Percentiles rank a stretch among this genome's conserved stretches.
Evolutionary conservation across 208 protist genomes (phyloP).

Genomic region (Vickermania ingenoplastis): DNA sequence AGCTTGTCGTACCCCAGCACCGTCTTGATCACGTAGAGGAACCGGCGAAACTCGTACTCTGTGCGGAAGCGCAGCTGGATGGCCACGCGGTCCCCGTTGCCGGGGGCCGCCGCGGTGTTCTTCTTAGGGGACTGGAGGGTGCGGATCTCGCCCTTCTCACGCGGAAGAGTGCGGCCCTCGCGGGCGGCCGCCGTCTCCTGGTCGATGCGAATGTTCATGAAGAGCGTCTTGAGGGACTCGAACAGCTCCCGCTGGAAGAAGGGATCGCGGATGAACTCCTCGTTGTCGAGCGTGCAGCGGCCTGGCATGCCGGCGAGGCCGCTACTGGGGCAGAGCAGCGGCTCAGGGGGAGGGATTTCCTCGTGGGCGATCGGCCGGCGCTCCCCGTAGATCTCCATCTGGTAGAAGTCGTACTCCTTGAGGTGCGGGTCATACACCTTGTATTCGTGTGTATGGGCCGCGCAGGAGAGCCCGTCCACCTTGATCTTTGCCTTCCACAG

Average conservation of each 20-base stretch:
- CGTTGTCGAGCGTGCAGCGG: not conserved
- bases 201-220: slow-evolving; percentile 2
- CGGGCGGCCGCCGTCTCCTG: not conserved
- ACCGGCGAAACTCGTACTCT: not conserved
- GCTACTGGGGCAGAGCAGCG: not conserved
- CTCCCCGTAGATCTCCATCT: slow-evolving; percentile 2
- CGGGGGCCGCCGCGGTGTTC: slow-evolving; percentile 2
- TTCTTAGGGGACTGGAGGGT: slow-evolving; percentile 9
- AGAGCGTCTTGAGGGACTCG: not conserved
- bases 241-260: slow-evolving; percentile 15
- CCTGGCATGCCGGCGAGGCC: not conserved
- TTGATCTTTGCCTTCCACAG: slow-evolving; percentile 3
- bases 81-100: slow-evolving; percentile 1
- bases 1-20: slow-evolving; percentile 3
- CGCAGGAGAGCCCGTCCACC: not conserved
- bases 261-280: slow-evolving; percentile 5
- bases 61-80: slow-evolving; percentile 1
- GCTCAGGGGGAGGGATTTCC: not conserved
- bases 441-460: slow-evolving; percentile 1
- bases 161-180: not conserved
- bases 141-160: slow-evolving; percentile 2
- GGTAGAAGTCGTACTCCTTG: slow-evolving; percentile 3
- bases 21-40: not conserved
- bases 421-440: slow-evolving; percentile 2
- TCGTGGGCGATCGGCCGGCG: not conserved